Evolutionary conservation across 2,329 filamentous ascomycete genomes (phyloP).

Genomic region (Capronia coronata): DNA sequence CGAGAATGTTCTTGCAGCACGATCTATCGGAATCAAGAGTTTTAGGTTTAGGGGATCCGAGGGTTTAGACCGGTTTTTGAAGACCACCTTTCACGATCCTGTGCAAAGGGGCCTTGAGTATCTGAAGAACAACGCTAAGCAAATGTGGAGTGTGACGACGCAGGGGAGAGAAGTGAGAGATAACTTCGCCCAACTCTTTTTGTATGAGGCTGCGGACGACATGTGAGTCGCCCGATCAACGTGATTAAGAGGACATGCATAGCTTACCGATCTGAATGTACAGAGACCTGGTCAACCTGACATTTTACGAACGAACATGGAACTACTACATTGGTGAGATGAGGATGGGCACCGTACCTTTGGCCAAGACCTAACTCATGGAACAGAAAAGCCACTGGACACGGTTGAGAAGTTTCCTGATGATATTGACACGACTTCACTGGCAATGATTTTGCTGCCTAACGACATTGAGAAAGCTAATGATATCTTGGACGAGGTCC

Average conservation of each 20-base stretch:
- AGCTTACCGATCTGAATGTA: neutral
- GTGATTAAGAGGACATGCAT: neutral
- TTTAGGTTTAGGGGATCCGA: constrained; percentile 1
- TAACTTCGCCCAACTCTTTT: constrained; percentile 11
- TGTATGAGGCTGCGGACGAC: constrained; percentile 7
- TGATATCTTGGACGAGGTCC: constrained; percentile 5
- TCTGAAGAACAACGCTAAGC: constrained; percentile 6
- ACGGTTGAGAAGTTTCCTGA: constrained; percentile 5
- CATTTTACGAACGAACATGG: constrained; percentile 7
- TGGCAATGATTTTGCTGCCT: constrained; percentile 5
- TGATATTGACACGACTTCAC: constrained; percentile 7
- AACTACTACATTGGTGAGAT: constrained; percentile 10
- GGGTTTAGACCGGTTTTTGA: constrained; percentile 1
- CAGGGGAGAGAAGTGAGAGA: constrained; percentile 10
- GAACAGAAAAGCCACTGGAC: constrained; percentile 5
- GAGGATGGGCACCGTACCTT: neutral
- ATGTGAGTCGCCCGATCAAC: neutral
- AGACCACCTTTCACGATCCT: constrained; percentile 3
- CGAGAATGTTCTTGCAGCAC: constrained; percentile 7
- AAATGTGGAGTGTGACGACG: constrained; percentile 6
- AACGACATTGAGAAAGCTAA: constrained; percentile 5
- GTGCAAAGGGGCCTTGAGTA: constrained; percentile 1
- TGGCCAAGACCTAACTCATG: neutral
- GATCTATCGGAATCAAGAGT: constrained; percentile 7
- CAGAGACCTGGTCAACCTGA: constrained; percentile 8